These are phyloP conservation scores for Penicillium robsamsonii DNA, from an alignment of 495 filamentous ascomycete species.

Conservation along the genomic window DNA sequence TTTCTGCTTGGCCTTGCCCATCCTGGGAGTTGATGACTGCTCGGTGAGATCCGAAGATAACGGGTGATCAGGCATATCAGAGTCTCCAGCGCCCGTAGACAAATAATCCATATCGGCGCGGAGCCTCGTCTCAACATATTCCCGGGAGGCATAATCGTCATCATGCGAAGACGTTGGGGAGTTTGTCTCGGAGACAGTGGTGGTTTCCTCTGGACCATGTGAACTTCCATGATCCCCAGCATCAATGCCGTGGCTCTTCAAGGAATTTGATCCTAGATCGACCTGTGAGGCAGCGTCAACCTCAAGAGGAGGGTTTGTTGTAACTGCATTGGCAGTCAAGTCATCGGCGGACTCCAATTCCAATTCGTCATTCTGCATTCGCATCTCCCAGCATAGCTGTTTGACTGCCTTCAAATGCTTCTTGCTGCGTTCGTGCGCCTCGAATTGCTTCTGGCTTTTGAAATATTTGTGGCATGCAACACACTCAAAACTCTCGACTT, in stretches of 20 bases:
- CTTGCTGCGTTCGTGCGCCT: constrained; percentile 94
- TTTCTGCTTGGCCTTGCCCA: constrained; percentile 88
- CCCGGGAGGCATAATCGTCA: constrained; percentile 49
- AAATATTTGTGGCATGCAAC: constrained; percentile 89
- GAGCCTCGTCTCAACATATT: constrained; percentile 40
- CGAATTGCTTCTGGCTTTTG: constrained; percentile 88
- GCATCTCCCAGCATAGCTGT: constrained; percentile 78
- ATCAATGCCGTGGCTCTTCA: not conserved
- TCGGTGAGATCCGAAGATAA: constrained; percentile 24
- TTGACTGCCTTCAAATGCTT: constrained; percentile 87
- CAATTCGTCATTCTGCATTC: constrained; percentile 60
- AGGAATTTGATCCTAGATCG: not conserved
- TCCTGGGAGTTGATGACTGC: constrained; percentile 42
- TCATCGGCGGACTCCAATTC: constrained; percentile 19
- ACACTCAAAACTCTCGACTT: constrained; percentile 72
- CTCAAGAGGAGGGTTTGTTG: not conserved
- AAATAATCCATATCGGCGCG: constrained; percentile 9
- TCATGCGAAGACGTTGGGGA: constrained; percentile 18
- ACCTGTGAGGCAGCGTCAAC: not conserved
- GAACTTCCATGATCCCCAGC: not conserved
- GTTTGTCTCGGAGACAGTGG: not conserved
- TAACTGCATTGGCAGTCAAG: not conserved
- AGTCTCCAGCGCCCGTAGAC: constrained; percentile 4
- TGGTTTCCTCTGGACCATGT: not conserved
- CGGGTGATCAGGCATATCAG: constrained; percentile 25